phyloP scores from a whole-genome alignment of 805 yeast species.

The Huiozyma sinensis region DNA sequence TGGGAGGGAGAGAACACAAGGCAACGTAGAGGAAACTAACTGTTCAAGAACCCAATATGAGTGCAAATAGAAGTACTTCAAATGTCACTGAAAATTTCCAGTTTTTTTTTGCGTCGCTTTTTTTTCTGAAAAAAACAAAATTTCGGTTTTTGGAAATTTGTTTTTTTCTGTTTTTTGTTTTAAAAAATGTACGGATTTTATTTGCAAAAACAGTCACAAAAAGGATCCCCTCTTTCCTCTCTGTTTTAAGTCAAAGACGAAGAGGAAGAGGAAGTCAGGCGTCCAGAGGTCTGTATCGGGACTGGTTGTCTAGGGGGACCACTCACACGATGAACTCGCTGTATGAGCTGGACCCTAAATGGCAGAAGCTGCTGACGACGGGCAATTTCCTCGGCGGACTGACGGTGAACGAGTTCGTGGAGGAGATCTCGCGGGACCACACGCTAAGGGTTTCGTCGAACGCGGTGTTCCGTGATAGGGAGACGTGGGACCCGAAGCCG shows the following conservation, averaged over 20 bases:
- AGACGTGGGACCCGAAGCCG: conserved; percentile 68
- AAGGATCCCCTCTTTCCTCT: neutral
- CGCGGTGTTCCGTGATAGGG: neutral
- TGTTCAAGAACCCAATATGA: too few species aligned
- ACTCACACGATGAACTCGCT: conserved; percentile 30
- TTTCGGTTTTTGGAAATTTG: neutral
- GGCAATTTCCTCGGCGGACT: conserved; percentile 60
- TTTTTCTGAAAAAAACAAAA: neutral
- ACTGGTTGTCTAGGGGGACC: neutral
- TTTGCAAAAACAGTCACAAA: neutral
- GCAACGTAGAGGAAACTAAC: too few species aligned
- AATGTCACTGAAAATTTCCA: too few species aligned
- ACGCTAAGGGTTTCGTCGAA: conserved; percentile 8
- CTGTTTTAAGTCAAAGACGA: neutral
- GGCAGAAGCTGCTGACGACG: conserved; percentile 42
- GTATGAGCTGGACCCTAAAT: conserved; percentile 56
- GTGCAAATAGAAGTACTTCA: neutral
- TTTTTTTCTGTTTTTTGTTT: too few species aligned
- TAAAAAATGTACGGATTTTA: neutral
- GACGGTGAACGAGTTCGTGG: conserved; percentile 70
- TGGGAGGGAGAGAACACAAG: neutral
- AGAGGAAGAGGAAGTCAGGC: neutral
- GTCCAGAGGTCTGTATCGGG: neutral
- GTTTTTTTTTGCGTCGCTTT: neutral
- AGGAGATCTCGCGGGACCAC: conserved; percentile 64